Percentiles rank a stretch among this genome's conserved stretches.
Evolutionary conservation across 2,329 filamentous ascomycete species (phyloP).

Genomic region (Exophiala lecanii-corni): DNA sequence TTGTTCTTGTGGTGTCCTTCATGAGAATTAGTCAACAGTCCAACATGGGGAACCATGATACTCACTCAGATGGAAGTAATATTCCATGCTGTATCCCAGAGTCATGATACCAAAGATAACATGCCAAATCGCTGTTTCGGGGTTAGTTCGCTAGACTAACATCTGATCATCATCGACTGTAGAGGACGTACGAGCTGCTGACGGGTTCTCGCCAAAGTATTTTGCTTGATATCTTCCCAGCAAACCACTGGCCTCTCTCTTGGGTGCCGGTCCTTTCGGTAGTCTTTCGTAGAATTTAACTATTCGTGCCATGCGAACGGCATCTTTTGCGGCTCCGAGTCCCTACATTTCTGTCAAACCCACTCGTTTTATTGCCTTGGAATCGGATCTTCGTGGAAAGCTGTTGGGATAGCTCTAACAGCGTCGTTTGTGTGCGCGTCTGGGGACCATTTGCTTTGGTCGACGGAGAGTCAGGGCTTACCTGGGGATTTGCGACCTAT

Average conservation of each 20-base stretch:
- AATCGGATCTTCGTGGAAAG: constrained; percentile 9
- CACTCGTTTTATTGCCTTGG: constrained; percentile 8
- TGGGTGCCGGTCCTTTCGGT: constrained; percentile 83
- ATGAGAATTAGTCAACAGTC: constrained; percentile 14
- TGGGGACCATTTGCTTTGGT: no score
- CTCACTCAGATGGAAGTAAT: constrained; percentile 98
- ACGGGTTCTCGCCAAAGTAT: constrained; percentile 94
- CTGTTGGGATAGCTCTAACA: not conserved
- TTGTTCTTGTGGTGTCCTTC: constrained; percentile 99
- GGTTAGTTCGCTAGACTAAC: constrained; percentile 9
- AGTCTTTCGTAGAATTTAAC: constrained; percentile 99
- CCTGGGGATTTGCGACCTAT: constrained; percentile 19
- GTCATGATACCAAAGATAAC: constrained; percentile 70
- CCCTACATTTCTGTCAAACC: constrained; percentile 53
- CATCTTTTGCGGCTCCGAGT: constrained; percentile 91
- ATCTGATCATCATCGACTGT: no score
- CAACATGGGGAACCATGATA: constrained; percentile 38
- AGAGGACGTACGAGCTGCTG: constrained; percentile 71
- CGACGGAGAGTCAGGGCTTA: constrained; percentile 13
- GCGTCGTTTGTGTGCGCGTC: no score
- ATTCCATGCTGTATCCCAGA: constrained; percentile 93
- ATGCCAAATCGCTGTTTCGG: constrained; percentile 73
- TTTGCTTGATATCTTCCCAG: constrained; percentile 77
- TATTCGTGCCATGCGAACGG: constrained; percentile 94
- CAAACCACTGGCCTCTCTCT: constrained; percentile 74